Evolutionary conservation across 148 eudicot genomes (phyloP), one percentile per base, ranked within the genome.

Genomic region (Hydrangea macrophylla): DNA sequence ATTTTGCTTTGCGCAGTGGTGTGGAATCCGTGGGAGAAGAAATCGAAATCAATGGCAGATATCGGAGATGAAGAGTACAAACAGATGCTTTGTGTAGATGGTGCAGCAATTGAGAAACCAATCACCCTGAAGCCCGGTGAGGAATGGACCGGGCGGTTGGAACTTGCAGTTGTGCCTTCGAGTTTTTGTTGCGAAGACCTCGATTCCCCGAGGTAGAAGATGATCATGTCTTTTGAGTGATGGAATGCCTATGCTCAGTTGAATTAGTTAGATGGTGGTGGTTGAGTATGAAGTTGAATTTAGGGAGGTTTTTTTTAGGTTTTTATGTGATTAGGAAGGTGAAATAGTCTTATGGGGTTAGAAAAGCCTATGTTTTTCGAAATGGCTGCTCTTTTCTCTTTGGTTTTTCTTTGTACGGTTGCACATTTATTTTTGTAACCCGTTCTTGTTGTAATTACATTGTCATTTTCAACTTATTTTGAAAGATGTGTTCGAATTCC

Each of bases 21-120:
- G 28, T 92, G 97, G 97, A 92, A 92, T 62, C 96, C 97, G 32
- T 92, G 97, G 97, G 96, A 89, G 42, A 89, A 85, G 77, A 92
- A 92, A 79, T 75, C 96, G 18, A 92, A 87, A 80, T 72, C 86
- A 11, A 89, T 89, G 89, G 25, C 69, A 11, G 96, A 89, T 81
- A 70, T 92, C 17, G 92, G 96, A 26, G 92, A 89, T 20, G 92
- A 83, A 17, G 97, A 92, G 55, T 92, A 89, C 85, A 89, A 85
- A 31, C 84, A 89, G 69, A 92, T 87, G 90, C 81, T 92, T 20
- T 92, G 96, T n/a, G 96, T 89, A 3, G 89, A 82, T 42, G 96
- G 83, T 10, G 96, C 97, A 44, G 90, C 82, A 2, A 82, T 89
- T 23, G 96, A 89, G 75, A 80, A 76, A 69, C 86, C 84, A 8